These are phyloP conservation scores for Centrapalus pauciflorus DNA, from an alignment of 129 eudicot species.

Conservation along the genomic window DNA sequence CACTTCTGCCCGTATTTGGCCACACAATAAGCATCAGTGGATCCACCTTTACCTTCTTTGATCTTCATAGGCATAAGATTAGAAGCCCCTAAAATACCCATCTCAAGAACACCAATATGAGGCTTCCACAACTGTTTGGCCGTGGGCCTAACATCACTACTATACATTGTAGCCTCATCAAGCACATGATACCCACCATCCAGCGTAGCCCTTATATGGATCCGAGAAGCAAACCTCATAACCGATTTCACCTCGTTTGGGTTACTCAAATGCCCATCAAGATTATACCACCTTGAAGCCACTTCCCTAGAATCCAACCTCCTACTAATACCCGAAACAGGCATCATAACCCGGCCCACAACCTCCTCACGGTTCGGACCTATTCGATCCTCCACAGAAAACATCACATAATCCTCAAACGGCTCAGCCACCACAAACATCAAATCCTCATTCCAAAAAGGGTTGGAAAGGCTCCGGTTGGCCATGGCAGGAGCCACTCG, in stretches of 20 bases:
- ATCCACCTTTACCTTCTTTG: constrained; percentile 86
- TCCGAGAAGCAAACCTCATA: constrained; percentile 70
- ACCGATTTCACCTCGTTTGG: constrained; percentile 46
- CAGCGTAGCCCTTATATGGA: constrained; percentile 68
- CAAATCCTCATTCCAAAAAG: constrained; percentile 89
- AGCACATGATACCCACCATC: constrained; percentile 98
- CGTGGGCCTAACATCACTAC: constrained; percentile 91
- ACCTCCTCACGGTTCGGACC: constrained; percentile 74
- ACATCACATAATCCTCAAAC: constrained; percentile 78
- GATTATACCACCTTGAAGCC: constrained; percentile 80
- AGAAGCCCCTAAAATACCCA: constrained; percentile 87
- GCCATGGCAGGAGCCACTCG: constrained; percentile 52
- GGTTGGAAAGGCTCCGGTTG: constrained; percentile 54
- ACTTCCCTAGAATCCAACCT: constrained; percentile 68
- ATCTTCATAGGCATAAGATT: constrained; percentile 91
- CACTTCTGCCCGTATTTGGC: constrained; percentile 94
- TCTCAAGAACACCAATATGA: constrained; percentile 83
- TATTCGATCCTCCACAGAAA: constrained; percentile 73
- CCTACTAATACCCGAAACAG: constrained; percentile 47
- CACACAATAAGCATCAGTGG: constrained; percentile 82
- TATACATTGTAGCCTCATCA: constrained; percentile 92
- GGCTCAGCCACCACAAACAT: constrained; percentile 95
- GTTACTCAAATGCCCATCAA: constrained; percentile 45
- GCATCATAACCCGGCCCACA: constrained; percentile 70
- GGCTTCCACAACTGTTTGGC: constrained; percentile 97